Percentiles rank a stretch among this genome's conserved stretches.
Evolutionary conservation across 2,329 filamentous ascomycete genomes (phyloP).

Genomic region (Zymoseptoria tritici): DNA sequence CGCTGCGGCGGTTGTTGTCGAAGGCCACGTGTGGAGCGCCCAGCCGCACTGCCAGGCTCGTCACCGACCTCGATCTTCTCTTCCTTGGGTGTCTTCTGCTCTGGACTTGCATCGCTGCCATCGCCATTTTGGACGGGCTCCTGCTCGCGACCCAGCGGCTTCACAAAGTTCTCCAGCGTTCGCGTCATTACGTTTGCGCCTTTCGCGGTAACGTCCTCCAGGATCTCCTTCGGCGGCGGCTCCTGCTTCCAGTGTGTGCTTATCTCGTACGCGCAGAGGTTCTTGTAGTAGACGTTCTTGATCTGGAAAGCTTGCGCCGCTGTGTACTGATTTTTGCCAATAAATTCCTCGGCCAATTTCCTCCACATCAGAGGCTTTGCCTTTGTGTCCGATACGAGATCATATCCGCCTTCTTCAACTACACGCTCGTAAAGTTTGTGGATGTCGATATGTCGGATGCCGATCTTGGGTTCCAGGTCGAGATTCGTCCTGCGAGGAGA

Average conservation of each 20-base stretch:
- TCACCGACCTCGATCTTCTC: constrained; percentile 46
- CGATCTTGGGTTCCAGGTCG: constrained; percentile 75
- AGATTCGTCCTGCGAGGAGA: constrained; percentile 52
- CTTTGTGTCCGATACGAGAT: constrained; percentile 61
- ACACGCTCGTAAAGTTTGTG: constrained; percentile 72
- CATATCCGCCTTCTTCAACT: constrained; percentile 72
- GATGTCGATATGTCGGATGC: constrained; percentile 67
- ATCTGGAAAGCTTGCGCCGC: constrained; percentile 78
- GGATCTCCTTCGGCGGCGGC: constrained; percentile 78
- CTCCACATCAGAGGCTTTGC: constrained; percentile 80
- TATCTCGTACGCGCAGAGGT: constrained; percentile 78
- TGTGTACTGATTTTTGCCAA: constrained; percentile 65
- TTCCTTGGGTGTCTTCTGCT: constrained; percentile 42
- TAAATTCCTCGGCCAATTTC: constrained; percentile 67
- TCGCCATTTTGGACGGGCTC: constrained; percentile 46
- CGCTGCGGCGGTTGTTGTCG: constrained; percentile 79
- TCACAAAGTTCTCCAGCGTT: constrained; percentile 67
- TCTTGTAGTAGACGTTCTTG: constrained; percentile 85
- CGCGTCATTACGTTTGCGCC: constrained; percentile 71
- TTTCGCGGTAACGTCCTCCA: constrained; percentile 73
- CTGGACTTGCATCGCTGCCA: constrained; percentile 41
- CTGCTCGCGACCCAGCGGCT: constrained; percentile 41
- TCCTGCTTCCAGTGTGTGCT: constrained; percentile 67
- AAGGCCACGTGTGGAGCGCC: constrained; percentile 28
- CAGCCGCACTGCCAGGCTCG: constrained; percentile 37